These are phyloP conservation scores for Pulveroboletus sp. DNA, from an alignment of 768 basidiomycete genomes.

Conservation along the genomic window DNA sequence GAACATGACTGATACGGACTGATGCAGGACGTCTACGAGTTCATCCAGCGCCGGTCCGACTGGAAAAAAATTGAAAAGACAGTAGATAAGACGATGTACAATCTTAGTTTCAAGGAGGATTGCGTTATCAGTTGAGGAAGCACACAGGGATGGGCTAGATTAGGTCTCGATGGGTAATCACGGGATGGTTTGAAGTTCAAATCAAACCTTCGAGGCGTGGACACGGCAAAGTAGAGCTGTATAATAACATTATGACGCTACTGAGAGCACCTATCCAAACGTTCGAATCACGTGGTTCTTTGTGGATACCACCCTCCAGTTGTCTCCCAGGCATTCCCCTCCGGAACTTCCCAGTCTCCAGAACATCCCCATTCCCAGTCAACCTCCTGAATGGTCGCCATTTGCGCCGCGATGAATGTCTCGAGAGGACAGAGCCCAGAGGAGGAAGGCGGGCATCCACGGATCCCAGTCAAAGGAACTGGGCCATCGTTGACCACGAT, in stretches of 20 bases:
- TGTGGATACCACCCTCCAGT: conserved; percentile 25
- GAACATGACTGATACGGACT: not conserved
- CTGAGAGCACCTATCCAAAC: not conserved
- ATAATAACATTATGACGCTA: too few relatives aligned
- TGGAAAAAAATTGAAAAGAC: conserved; percentile 99
- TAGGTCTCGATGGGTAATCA: too few relatives aligned
- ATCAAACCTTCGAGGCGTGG: too few relatives aligned
- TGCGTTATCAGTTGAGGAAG: conserved; percentile 48
- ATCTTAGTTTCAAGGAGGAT: conserved; percentile 89
- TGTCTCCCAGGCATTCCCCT: conserved; percentile 67
- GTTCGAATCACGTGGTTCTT: not conserved
- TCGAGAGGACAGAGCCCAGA: conserved; percentile 71
- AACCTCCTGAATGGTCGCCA: conserved; percentile 56
- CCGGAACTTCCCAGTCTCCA: conserved; percentile 70
- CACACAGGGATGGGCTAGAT: too few relatives aligned
- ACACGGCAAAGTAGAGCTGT: too few relatives aligned
- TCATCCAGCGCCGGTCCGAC: conserved; percentile 89
- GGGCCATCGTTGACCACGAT: conserved; percentile 88
- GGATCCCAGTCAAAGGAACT: conserved; percentile 72
- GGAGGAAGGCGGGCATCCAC: conserved; percentile 59
- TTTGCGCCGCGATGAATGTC: conserved; percentile 67
- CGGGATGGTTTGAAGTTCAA: too few relatives aligned
- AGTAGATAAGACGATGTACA: conserved; percentile 95
- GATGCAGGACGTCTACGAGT: conserved; percentile 84
- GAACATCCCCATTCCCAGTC: conserved; percentile 76